Percentiles rank a stretch among this genome's conserved stretches.
These are phyloP conservation scores for Alternaria hordeiaustralica DNA, from an alignment of 2,329 filamentous ascomycete genomes.

Conservation along the genomic window DNA sequence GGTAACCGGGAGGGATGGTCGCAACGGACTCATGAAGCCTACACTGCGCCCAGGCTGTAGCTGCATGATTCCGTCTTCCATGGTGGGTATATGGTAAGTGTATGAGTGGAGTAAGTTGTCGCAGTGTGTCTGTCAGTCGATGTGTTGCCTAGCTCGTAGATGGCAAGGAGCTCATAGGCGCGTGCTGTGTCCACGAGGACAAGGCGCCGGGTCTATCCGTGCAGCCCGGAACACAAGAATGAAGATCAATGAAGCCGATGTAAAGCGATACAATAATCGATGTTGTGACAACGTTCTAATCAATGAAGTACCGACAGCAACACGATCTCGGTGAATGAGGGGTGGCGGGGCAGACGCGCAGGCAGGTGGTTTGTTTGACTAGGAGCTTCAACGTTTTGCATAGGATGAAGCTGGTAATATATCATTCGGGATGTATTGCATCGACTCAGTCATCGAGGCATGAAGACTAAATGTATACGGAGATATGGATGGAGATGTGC, in stretches of 20 bases:
- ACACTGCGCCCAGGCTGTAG: conserved; percentile 40
- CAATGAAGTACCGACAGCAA: background rate
- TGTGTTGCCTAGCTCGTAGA: conserved; percentile 16
- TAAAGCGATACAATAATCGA: background rate
- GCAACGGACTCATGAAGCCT: conserved; percentile 49
- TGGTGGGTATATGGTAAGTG: conserved; percentile 13
- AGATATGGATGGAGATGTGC: background rate
- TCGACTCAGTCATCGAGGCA: background rate
- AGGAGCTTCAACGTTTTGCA: background rate
- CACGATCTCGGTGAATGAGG: conserved; percentile 11
- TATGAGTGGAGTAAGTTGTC: background rate
- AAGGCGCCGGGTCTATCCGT: background rate
- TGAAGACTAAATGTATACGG: background rate
- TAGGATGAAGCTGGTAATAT: background rate
- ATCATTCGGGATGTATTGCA: background rate
- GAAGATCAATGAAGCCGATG: background rate
- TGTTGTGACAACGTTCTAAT: background rate
- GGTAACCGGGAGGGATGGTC: background rate
- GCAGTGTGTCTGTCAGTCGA: conserved; percentile 7
- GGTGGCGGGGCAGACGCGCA: conserved; percentile 18
- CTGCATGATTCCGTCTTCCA: conserved; percentile 44
- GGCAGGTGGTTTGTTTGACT: background rate
- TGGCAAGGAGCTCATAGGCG: conserved; percentile 12
- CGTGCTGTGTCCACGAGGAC: conserved; percentile 39
- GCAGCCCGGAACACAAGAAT: background rate